Evolutionary conservation across 495 filamentous ascomycete genomes (phyloP), one percentile per base, ranked within the genome.

Genomic region (Hypomontagnella monticulosa): DNA sequence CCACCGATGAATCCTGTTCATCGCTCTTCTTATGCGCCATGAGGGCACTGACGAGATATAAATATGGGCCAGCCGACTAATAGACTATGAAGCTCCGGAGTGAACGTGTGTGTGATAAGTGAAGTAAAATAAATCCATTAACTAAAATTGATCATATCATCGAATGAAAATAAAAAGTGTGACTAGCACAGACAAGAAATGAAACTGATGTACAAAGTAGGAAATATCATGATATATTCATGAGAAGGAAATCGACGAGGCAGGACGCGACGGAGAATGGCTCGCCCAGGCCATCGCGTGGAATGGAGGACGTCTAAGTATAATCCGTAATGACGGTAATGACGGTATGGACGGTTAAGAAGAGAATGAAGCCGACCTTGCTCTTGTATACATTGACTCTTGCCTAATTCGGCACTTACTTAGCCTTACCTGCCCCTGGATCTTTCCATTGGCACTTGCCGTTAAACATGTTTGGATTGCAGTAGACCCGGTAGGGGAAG

Each of bases 1-100:
- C 37, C 20, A 47, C 51, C 5, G 18, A 50, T 16, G 36, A 64
- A 42, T 36, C 43, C 44, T 56, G 36, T 50, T 56, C 50, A 33
- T 60, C 32, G n/a, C 16, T n/a, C 4, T 55, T 55, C 32, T 63
- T 53, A 18, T 14, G 61, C 59, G 71, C 71, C 71, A 73, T 73
- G 55, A 41, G 49, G 41, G 34, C 19, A 16, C 43, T 23, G 59
- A 52, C 37, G 2, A 36, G 18, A 47, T 63, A 46, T 34, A 11
- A 66, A 50, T 48, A 63, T 57, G 23, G 60, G 34, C 64, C 64
- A 42, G 58, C 68, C 58, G 41, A 60, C 63, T 65, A 46, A 10
- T 49, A 19, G 19, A 44, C 41, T 18, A n/a, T 4, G 10, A 43
- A 57, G 6, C 23, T 27, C 27, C 15, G 30, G n/a, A 15, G 12